Conservation (phyloP, 108 stramenopile genomes). For the Cyclotella sp. region DNA sequence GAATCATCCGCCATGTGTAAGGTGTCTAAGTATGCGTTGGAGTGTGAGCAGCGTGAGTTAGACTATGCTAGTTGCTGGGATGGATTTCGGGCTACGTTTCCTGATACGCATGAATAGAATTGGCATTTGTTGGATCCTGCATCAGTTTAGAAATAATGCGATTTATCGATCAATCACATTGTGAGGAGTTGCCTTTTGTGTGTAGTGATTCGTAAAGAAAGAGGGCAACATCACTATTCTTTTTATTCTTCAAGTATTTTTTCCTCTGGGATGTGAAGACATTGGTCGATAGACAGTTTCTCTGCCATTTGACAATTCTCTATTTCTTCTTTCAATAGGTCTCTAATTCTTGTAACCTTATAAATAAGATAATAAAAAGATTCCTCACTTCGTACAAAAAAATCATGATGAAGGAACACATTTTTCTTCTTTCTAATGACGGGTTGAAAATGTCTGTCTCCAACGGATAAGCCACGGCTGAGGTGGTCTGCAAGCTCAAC, state of each 20-base stretch:
- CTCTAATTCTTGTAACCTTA: slow-evolving; percentile 27
- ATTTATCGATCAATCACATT: not conserved
- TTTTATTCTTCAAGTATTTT: not conserved
- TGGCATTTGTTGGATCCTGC: no score
- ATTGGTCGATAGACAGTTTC: slow-evolving; percentile 1
- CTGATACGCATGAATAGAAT: not conserved
- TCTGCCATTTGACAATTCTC: slow-evolving; percentile 39
- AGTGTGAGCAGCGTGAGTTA: slow-evolving; percentile 55
- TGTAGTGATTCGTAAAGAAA: no score
- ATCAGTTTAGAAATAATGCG: not conserved
- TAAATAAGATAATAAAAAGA: slow-evolving; percentile 43
- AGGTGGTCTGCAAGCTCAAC: slow-evolving; percentile 56
- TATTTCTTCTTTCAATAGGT: slow-evolving; percentile 43
- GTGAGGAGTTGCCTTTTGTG: not conserved
- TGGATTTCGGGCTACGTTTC: slow-evolving; percentile 47
- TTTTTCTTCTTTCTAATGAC: slow-evolving; percentile 11
- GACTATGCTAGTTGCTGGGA: slow-evolving; percentile 80
- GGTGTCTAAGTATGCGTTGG: slow-evolving; percentile 66
- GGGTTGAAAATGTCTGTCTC: slow-evolving; percentile 17
- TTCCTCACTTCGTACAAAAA: slow-evolving; percentile 38
- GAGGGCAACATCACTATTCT: no score
- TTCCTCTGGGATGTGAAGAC: not conserved
- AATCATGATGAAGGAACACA: slow-evolving; percentile 25
- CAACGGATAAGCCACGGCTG: slow-evolving; percentile 50
- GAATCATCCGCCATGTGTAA: slow-evolving; percentile 82